Percentiles rank a stretch among this genome's conserved stretches.
phyloP scores from a whole-genome alignment of 768 basidiomycete species.

The Plicaturopsis crispa region DNA sequence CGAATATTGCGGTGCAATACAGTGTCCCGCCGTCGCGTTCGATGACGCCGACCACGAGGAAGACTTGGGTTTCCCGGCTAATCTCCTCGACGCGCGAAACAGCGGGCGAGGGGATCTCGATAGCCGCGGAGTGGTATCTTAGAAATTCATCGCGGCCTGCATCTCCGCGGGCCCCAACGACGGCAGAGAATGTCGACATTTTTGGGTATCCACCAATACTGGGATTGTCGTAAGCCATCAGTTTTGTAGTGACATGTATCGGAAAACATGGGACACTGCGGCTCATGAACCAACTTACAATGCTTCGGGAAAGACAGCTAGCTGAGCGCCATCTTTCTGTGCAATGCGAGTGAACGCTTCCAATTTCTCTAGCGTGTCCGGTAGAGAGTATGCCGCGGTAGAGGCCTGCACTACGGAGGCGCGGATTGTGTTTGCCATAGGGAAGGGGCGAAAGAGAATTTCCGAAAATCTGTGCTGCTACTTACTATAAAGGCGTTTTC shows the following conservation, averaged over 20 bases:
- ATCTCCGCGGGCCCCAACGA: constrained; percentile 39
- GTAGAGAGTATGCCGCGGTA: constrained; percentile 35
- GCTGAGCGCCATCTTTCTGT: constrained; percentile 35
- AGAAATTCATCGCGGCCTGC: constrained; percentile 54
- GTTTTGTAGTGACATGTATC: too few relatives aligned
- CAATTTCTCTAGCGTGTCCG: constrained; percentile 41
- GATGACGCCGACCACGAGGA: constrained; percentile 53
- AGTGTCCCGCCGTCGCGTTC: constrained; percentile 53
- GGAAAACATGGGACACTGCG: too few relatives aligned
- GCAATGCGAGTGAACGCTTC: constrained; percentile 37
- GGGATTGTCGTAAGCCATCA: background rate
- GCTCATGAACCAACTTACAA: constrained; percentile 29
- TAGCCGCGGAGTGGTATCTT: constrained; percentile 44
- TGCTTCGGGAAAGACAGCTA: constrained; percentile 52
- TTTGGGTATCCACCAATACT: constrained; percentile 59
- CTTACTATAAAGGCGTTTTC: background rate
- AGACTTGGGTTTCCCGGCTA: constrained; percentile 39
- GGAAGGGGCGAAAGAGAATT: background rate
- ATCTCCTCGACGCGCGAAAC: constrained; percentile 39
- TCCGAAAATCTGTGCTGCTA: too few relatives aligned
- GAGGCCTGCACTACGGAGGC: constrained; percentile 49
- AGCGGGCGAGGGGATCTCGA: constrained; percentile 48
- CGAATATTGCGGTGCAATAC: constrained; percentile 53
- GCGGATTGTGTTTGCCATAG: constrained; percentile 17
- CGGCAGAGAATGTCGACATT: constrained; percentile 42